Base-by-base conservation (phyloP, 2,329 filamentous ascomycete genomes). In the Atkinsonella hypoxylon region DNA sequence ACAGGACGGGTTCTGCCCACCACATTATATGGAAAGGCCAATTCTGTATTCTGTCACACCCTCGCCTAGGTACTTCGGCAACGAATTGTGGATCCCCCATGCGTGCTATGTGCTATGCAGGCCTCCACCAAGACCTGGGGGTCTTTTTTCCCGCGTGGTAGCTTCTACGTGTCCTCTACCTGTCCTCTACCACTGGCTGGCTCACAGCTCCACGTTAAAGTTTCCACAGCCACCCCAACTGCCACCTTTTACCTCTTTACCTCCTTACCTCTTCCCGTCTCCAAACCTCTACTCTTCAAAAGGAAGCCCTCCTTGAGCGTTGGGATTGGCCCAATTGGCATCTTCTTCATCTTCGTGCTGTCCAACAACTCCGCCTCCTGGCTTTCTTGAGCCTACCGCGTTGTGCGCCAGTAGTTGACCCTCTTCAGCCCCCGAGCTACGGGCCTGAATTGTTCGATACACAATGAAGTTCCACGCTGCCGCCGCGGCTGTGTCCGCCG, bases 381-480 rank as follows among this genome's bases (percentile, higher is more conserved):
- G 50, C 50, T 47, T 9, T 48, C 50, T 51, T 52, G 51, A 50
- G 55, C 56, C 53, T 53, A 56, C 55, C 54, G 55, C 57, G 58
- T 58, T 55, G 47, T 49, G 58, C 59, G 55, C 53, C 50, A 44
- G 41, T 38, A 38, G 48, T 32, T 45, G 47, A 10, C 36, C 36
- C 44, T 44, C 45, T 44, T 65, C 90, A 89, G 84, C 53, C 54
- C 46, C 18, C 22, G 32, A 26, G 34, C 39, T 9, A 30, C 40
- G 40, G 30, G 22, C 8, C 20, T 36, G 45, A 47, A 17, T 38
- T 49, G 48, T 42, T 49, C 49, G 31, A 31, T 38, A 40, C 77
- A 82, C 64, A 65, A 94, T 95, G 89, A 88, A 85, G 81, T 82
- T 95, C 72, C 85, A 86, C 73, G 76, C 85, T 68, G 81, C 85